Conservation (phyloP, 108 stramenopile genomes). For the Cylindrotheca fusiformis region DNA sequence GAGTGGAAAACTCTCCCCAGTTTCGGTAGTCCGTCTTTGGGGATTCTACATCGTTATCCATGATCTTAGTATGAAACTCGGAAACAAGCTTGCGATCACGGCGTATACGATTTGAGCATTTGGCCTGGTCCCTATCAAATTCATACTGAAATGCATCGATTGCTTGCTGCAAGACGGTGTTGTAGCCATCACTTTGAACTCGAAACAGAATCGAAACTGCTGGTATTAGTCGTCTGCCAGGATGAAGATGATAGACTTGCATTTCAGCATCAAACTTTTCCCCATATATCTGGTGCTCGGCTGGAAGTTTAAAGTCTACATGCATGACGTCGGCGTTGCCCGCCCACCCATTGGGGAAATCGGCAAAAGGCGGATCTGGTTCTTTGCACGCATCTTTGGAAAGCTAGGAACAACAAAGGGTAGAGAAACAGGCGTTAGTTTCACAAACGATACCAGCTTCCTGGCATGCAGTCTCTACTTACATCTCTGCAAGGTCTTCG, state of each 20-base stretch:
- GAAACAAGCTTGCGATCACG: constrained; percentile 24
- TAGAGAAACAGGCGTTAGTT: too few relatives aligned
- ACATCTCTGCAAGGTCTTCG: constrained; percentile 41
- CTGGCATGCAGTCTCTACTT: background rate
- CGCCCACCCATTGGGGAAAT: constrained; percentile 72
- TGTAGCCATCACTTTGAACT: constrained; percentile 21
- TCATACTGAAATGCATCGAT: constrained; percentile 56
- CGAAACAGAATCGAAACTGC: constrained; percentile 35
- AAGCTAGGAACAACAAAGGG: background rate
- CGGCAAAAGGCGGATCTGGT: constrained; percentile 66
- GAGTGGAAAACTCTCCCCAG: constrained; percentile 19
- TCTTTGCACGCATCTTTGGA: constrained; percentile 15
- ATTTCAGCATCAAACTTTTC: constrained; percentile 73
- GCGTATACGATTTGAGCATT: constrained; percentile 18
- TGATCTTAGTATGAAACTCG: constrained; percentile 4
- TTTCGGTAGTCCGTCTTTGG: background rate
- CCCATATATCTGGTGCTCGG: constrained; percentile 73
- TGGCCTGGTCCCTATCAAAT: constrained; percentile 39
- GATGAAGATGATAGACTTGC: constrained; percentile 71
- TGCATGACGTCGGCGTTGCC: constrained; percentile 59
- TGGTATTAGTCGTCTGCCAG: constrained; percentile 31
- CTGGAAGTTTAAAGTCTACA: constrained; percentile 84
- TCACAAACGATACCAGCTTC: too few relatives aligned
- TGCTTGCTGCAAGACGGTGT: constrained; percentile 34
- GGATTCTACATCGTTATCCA: constrained; percentile 9